Conservation (phyloP, 495 filamentous ascomycete genomes). For the Penicillium mononematosum region DNA sequence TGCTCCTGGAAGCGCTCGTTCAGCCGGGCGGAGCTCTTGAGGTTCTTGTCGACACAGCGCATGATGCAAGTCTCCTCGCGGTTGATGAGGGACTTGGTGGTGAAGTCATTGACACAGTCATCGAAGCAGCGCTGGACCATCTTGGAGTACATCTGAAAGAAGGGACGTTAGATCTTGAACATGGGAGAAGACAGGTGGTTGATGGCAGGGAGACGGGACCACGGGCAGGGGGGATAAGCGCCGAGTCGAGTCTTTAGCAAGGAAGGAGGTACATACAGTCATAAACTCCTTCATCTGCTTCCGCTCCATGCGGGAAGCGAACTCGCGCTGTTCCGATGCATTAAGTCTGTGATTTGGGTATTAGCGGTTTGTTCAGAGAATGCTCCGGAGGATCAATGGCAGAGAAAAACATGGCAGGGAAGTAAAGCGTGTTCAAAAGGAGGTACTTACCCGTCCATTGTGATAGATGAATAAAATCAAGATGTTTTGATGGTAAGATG, state of each 20-base stretch:
- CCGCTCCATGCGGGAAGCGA: slow-evolving; percentile 86
- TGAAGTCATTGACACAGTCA: slow-evolving; percentile 97
- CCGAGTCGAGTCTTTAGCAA: not conserved
- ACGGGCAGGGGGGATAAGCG: not conserved
- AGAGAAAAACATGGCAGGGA: not conserved
- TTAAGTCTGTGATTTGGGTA: slow-evolving; percentile 54
- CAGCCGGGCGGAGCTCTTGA: slow-evolving; percentile 81
- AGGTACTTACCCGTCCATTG: slow-evolving; percentile 46
- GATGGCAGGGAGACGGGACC: not conserved
- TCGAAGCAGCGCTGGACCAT: slow-evolving; percentile 95
- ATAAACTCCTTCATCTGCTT: slow-evolving; percentile 99
- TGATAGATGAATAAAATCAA: slow-evolving; percentile 18
- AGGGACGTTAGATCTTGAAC: slow-evolving; percentile 1
- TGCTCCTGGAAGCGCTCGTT: slow-evolving; percentile 93
- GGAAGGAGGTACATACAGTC: slow-evolving; percentile 59
- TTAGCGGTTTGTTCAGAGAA: slow-evolving; percentile 2
- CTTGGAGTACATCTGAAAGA: slow-evolving; percentile 84
- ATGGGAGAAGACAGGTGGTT: not conserved
- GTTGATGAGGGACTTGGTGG: slow-evolving; percentile 83
- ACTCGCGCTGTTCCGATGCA: slow-evolving; percentile 81
- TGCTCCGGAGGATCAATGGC: not conserved
- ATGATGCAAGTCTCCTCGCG: slow-evolving; percentile 88
- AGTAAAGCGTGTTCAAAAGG: not conserved
- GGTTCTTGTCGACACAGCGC: slow-evolving; percentile 92
- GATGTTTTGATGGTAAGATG: slow-evolving; percentile 15